Conservation (phyloP, 306 rosid genomes). For the Cicer judaicum region DNA sequence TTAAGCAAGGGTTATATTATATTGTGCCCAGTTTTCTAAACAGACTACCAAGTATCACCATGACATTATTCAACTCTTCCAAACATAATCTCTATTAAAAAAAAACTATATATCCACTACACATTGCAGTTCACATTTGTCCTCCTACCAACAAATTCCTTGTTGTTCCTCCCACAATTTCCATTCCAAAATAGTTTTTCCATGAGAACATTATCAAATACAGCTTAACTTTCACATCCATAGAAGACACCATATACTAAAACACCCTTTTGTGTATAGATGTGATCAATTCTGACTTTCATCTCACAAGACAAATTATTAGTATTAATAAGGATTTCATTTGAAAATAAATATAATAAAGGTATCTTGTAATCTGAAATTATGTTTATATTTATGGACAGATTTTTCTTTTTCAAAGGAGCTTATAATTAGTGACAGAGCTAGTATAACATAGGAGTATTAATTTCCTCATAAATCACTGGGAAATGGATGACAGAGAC, state of each 20-base stretch:
- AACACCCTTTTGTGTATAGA: no score
- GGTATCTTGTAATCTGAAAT: no score
- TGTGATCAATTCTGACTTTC: no score
- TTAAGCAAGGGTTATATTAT: not conserved
- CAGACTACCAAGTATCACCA: not conserved
- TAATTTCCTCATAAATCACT: not conserved
- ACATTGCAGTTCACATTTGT: not conserved
- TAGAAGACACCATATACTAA: not conserved
- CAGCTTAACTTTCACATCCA: not conserved
- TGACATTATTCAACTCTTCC: not conserved
- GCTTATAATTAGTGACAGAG: no score
- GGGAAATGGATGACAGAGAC: not conserved
- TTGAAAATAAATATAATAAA: no score
- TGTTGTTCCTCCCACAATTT: not conserved
- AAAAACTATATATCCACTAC: constrained; percentile 6
- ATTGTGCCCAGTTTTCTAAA: not conserved
- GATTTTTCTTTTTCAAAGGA: no score
- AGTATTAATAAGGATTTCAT: no score
- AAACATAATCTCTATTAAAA: not conserved
- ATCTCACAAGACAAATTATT: no score
- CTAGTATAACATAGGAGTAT: not conserved
- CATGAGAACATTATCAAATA: not conserved
- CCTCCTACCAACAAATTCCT: constrained; percentile 9
- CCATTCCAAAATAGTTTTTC: not conserved
- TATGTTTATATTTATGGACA: no score